Conservation (phyloP, 352 stramenopile species). For the Pythium guiyangense region DNA sequence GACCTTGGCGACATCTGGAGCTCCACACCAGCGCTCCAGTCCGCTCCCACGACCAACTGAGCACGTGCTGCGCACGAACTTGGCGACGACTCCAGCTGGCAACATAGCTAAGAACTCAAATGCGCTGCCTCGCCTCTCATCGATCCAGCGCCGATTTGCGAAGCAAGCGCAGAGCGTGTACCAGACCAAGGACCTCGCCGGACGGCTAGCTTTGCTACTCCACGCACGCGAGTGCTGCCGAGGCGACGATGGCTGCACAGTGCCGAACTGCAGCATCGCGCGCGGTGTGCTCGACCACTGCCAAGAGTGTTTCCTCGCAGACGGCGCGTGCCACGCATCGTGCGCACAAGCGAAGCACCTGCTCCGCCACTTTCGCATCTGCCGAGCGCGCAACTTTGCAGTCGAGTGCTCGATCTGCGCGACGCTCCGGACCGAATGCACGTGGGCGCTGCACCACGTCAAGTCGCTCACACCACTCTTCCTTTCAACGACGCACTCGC, state of each 20-base stretch:
- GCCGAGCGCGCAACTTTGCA: slow-evolving; percentile 21
- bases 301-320: slow-evolving; percentile 39
- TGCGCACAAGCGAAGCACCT: slow-evolving; percentile 43
- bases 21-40: background rate
- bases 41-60: background rate
- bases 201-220: slow-evolving; percentile 35
- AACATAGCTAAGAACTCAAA: background rate
- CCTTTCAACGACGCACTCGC: background rate
- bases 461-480: slow-evolving; percentile 37
- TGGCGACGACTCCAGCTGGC: background rate
- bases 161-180: slow-evolving; percentile 5
- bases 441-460: slow-evolving; percentile 31
- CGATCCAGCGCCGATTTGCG: slow-evolving; percentile 9
- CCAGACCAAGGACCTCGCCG: slow-evolving; percentile 27
- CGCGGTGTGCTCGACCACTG: slow-evolving; percentile 48
- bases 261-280: slow-evolving; percentile 39
- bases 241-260: slow-evolving; percentile 14
- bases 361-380: slow-evolving; percentile 44
- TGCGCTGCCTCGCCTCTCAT: slow-evolving; percentile 7
- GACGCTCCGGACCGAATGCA: slow-evolving; percentile 23
- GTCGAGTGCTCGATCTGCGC: slow-evolving; percentile 24
- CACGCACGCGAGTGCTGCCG: slow-evolving; percentile 44
- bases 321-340: slow-evolving; percentile 36
- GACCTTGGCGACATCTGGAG: background rate
- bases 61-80: background rate